Conservation (phyloP, 306 rosid genomes). For the Styphnolobium japonicum region DNA sequence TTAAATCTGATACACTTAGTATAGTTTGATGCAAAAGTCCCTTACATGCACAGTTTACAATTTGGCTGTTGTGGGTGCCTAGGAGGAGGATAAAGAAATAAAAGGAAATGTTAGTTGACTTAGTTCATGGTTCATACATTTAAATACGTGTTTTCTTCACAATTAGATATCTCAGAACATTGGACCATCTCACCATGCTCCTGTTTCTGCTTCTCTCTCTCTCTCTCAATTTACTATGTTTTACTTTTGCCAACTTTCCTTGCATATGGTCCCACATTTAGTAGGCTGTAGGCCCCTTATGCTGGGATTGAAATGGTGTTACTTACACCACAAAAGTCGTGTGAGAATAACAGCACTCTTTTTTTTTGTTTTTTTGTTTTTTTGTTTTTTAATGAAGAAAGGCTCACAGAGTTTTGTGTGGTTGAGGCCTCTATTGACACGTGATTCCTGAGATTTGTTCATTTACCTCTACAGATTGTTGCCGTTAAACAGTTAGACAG, state of each 20-base stretch:
- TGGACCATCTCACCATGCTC: neutral
- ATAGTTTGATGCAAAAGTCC: neutral
- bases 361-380: too few relatives aligned
- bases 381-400: neutral
- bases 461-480: conserved; percentile 50
- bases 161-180: neutral
- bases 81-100: neutral
- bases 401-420: neutral
- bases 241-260: neutral
- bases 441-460: conserved; percentile 2
- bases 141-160: neutral
- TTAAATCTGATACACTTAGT: neutral
- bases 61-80: neutral
- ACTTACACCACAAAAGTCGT: neutral
- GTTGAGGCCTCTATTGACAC: neutral
- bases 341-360: neutral
- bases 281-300: neutral
- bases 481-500: conserved; percentile 92
- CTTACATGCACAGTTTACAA: neutral
- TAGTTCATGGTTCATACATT: neutral
- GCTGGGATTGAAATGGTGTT: neutral
- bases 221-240: neutral
- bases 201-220: neutral
- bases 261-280: neutral
- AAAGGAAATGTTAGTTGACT: neutral